These are phyloP conservation scores for Grosmannia huntii DNA, from an alignment of 2,329 filamentous ascomycete species.

Conservation along the genomic window DNA sequence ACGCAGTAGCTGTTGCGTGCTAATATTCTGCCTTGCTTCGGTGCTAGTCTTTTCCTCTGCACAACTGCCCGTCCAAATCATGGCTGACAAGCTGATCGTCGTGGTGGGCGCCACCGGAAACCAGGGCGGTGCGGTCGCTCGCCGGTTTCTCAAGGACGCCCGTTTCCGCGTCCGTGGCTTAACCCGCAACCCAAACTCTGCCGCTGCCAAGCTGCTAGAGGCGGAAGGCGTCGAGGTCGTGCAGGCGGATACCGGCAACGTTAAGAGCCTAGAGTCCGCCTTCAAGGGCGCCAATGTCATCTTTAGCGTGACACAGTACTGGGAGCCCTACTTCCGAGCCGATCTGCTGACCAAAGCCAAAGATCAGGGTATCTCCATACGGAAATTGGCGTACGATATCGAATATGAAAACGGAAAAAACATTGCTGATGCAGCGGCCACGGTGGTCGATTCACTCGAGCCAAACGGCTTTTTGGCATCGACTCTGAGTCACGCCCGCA, in stretches of 20 bases:
- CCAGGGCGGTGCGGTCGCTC: conserved; percentile 40
- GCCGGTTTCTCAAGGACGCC: conserved; percentile 27
- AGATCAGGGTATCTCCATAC: conserved; percentile 26
- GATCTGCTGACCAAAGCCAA: conserved; percentile 26
- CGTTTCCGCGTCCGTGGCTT: conserved; percentile 32
- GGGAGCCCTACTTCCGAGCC: conserved; percentile 34
- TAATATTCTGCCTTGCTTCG: neutral
- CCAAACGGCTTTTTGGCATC: conserved; percentile 30
- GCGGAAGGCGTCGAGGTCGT: conserved; percentile 30
- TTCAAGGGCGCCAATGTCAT: conserved; percentile 35
- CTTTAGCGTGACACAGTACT: conserved; percentile 44
- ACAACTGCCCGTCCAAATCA: neutral
- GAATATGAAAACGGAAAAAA: conserved; percentile 41
- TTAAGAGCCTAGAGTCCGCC: conserved; percentile 23
- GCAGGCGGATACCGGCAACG: conserved; percentile 29
- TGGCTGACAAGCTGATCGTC: conserved; percentile 23
- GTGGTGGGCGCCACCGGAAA: conserved; percentile 36
- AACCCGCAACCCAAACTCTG: conserved; percentile 30
- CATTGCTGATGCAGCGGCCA: conserved; percentile 39
- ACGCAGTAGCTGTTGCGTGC: neutral
- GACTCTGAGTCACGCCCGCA: conserved; percentile 34
- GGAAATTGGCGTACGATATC: conserved; percentile 31
- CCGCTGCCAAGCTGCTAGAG: conserved; percentile 26
- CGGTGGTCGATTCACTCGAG: conserved; percentile 38
- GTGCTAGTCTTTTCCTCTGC: neutral